A percentile compares a stretch with the other conserved stretches of the same genome.
phyloP scores from a whole-genome alignment of 441 rosid genomes.

The Populus hybrid region DNA sequence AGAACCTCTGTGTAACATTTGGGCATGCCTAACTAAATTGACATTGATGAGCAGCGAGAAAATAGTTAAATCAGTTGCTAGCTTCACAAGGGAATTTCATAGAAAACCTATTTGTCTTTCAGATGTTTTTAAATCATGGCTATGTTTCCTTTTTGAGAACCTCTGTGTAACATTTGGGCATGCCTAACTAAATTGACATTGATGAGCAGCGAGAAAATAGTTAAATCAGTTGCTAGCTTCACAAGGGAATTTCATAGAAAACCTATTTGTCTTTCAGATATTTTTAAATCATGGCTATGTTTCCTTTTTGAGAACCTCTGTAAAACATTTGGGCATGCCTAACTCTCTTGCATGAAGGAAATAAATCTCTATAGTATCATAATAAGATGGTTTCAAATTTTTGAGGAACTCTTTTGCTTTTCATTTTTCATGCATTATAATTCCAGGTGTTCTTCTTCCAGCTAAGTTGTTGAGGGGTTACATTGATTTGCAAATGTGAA shows the following conservation, averaged over 20 bases:
- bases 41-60: background rate
- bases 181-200: background rate
- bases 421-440: background rate
- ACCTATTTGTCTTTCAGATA: background rate
- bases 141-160: background rate
- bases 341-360: background rate
- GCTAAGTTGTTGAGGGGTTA: background rate
- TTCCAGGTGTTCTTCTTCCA: background rate
- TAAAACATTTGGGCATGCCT: background rate
- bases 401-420: background rate
- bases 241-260: background rate
- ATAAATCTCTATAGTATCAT: background rate
- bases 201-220: background rate
- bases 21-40: background rate
- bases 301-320: background rate
- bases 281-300: background rate
- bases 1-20: background rate
- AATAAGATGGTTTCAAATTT: background rate
- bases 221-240: background rate
- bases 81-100: background rate
- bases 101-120: background rate
- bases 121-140: background rate
- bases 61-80: background rate
- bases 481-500: background rate
- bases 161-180: background rate